These are phyloP conservation scores for Trichoderma sp. DNA, from an alignment of 2,329 filamentous ascomycete species.

Conservation along the genomic window DNA sequence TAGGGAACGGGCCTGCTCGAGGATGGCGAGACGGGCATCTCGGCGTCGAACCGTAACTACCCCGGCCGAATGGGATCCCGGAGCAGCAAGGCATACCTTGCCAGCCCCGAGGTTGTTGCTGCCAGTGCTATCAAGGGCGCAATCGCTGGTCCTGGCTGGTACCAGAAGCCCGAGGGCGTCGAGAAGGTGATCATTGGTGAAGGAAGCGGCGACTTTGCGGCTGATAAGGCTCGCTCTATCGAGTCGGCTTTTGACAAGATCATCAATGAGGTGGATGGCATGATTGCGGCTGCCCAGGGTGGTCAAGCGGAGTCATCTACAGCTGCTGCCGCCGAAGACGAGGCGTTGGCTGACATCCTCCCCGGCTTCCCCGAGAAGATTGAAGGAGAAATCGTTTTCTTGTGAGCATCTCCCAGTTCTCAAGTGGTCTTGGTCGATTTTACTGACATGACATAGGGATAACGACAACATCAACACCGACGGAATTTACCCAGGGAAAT, in stretches of 20 bases:
- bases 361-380: conserved; percentile 86
- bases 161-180: conserved; percentile 69
- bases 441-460: background rate
- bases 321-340: conserved; percentile 22
- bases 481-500: conserved; percentile 87
- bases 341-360: conserved; percentile 58
- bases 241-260: conserved; percentile 73
- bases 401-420: background rate
- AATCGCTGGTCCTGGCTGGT: conserved; percentile 77
- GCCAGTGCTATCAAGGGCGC: conserved; percentile 77
- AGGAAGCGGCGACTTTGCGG: conserved; percentile 66
- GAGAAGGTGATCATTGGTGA: conserved; percentile 70
- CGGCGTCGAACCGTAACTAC: conserved; percentile 84
- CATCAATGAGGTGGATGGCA: conserved; percentile 55
- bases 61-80: conserved; percentile 78
- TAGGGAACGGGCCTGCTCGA: conserved; percentile 67
- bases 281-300: conserved; percentile 30
- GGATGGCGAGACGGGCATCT: conserved; percentile 83
- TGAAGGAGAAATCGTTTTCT: conserved; percentile 81
- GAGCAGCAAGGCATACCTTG: conserved; percentile 71
- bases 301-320: background rate
- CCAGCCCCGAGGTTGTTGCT: conserved; percentile 87
- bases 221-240: conserved; percentile 66
- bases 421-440: no score
- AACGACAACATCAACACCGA: conserved; percentile 82